phyloP scores from a whole-genome alignment of 1,139 yeast genomes.

The Suhomyces chickasaworum region DNA sequence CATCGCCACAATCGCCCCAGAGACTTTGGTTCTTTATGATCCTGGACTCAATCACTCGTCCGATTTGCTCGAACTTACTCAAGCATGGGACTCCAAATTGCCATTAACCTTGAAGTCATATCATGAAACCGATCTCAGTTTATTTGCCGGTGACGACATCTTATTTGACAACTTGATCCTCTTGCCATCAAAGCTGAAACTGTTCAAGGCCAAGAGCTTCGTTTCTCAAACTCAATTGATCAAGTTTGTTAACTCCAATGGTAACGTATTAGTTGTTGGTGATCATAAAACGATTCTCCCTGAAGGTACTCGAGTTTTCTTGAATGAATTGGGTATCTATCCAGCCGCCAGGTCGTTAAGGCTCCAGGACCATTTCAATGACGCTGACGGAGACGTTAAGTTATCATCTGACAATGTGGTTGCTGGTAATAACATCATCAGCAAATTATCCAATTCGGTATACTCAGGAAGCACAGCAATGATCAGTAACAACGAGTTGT shows the following conservation, averaged over 20 bases:
- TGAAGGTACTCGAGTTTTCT: constrained; percentile 65
- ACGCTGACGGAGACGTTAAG: constrained; percentile 26
- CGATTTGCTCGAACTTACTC: constrained; percentile 25
- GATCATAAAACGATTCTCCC: constrained; percentile 47
- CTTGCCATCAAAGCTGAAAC: constrained; percentile 43
- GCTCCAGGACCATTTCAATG: constrained; percentile 66
- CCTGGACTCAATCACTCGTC: constrained; percentile 24
- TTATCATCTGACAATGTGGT: constrained; percentile 30
- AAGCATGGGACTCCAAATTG: constrained; percentile 25
- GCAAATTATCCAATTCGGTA: constrained; percentile 19
- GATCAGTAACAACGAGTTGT: constrained; percentile 52
- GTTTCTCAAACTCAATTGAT: constrained; percentile 37
- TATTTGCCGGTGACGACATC: constrained; percentile 29
- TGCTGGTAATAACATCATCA: constrained; percentile 25
- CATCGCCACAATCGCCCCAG: constrained; percentile 6
- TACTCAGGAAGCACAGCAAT: constrained; percentile 48
- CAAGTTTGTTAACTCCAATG: constrained; percentile 64
- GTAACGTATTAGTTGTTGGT: constrained; percentile 74
- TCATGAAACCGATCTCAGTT: constrained; percentile 28
- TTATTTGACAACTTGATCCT: constrained; percentile 37
- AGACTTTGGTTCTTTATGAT: constrained; percentile 35
- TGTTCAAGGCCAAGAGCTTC: constrained; percentile 32
- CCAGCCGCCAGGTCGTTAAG: constrained; percentile 78
- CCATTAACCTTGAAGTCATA: constrained; percentile 31
- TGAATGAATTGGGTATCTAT: constrained; percentile 79